Conservation (phyloP, 768 basidiomycete species). For the Auricularia sp. region DNA sequence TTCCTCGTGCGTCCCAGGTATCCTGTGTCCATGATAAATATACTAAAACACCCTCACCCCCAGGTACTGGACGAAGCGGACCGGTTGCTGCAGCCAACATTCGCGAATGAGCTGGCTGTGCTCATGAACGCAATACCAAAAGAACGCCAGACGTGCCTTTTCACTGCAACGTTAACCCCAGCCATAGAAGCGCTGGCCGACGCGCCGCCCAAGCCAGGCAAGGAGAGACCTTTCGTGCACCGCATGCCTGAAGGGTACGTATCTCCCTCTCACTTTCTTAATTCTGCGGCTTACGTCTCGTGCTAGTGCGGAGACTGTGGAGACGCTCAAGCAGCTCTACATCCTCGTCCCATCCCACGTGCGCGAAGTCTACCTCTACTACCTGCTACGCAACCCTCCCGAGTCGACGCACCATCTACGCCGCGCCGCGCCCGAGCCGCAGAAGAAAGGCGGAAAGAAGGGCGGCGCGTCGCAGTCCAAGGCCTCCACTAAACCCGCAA, state of each 20-base stretch:
- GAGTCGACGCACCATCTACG: constrained; percentile 63
- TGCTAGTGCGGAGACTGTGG: constrained; percentile 77
- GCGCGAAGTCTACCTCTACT: constrained; percentile 82
- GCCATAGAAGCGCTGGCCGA: constrained; percentile 72
- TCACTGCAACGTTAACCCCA: constrained; percentile 89
- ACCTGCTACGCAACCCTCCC: constrained; percentile 84
- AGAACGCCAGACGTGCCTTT: constrained; percentile 90
- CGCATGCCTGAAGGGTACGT: constrained; percentile 64
- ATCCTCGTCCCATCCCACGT: constrained; percentile 91
- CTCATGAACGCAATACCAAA: constrained; percentile 70
- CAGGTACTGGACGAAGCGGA: constrained; percentile 97
- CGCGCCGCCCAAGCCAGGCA: constrained; percentile 68
- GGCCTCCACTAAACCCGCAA: constrained; percentile 6
- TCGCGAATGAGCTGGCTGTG: constrained; percentile 72
- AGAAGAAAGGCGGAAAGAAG: constrained; percentile 4
- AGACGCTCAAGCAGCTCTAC: constrained; percentile 79
- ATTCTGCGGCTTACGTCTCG: constrained; percentile 5
- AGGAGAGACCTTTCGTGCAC: constrained; percentile 80
- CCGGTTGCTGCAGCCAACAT: constrained; percentile 79
- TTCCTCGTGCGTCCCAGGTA: constrained; percentile 65
- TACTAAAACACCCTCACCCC: neutral
- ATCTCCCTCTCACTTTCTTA: neutral
- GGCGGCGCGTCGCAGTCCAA: constrained; percentile 18
- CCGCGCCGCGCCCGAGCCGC: constrained; percentile 47
- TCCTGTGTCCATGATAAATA: neutral